Evolutionary conservation across 352 stramenopile genomes (phyloP), one percentile per base, ranked within the genome.

Genomic region (Phytophthora citrophthora): DNA sequence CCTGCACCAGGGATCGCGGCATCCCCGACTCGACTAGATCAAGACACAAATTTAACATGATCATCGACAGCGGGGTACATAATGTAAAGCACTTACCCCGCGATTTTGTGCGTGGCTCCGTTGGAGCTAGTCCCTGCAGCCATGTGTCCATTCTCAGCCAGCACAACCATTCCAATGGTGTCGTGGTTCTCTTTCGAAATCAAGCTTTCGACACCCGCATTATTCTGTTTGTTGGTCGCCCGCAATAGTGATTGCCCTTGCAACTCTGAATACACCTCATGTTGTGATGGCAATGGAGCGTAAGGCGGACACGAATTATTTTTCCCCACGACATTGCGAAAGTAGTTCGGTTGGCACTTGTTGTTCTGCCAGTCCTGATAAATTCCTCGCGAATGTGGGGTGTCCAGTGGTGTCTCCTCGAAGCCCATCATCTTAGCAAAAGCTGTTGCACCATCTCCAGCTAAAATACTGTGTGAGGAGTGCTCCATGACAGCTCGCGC

Each of bases 361-460:
- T 81, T 72, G 6, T 57, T 40, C 3, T 61, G 44, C 91, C 91
- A 97, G 4, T 86, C 38, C 1, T 68, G 26, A 57, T 89, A 76
- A 34, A 90, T 63, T 34, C 77, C 54, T 5, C 54, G 55, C 5
- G 89, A 96, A 43, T 82, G 70, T 10, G 73, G 68, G 13, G 89
- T 97, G 24, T 78, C 68, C 24, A 97, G 70, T 12, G 81, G 71
- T 23, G 81, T 86, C 50, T 94, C 87, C 11, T 83, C n/a, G 31
- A 97, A 93, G 18, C 90, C 89, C 83, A 97, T 93, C 89, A 97
- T 96, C 55, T 91, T 91, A 10, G 90, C 91, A 66, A 97, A 97
- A 46, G 38, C 68, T 15, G 93, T 78, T 44, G 91, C 91, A 34
- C 89, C 91, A 38, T 96, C 83, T 2, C 90, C 90, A 6, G 88